Conservation (phyloP, 768 basidiomycete genomes). For the Ephemerocybe angulata region DNA sequence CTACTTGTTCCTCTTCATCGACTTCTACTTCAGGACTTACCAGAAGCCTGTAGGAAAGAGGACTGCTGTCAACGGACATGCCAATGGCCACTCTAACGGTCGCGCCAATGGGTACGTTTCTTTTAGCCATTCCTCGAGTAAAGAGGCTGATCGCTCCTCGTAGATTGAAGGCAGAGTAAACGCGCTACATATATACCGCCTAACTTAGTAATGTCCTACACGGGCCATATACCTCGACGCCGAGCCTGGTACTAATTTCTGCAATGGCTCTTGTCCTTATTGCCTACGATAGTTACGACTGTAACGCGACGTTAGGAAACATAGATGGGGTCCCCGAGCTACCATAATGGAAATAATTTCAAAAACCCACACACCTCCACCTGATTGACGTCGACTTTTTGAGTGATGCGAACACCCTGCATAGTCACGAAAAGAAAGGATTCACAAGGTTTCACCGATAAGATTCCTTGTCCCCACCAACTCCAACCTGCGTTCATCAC, state of each 20-base stretch:
- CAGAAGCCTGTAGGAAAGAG: conserved; percentile 58
- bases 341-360: conserved; percentile 3
- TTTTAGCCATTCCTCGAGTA: background rate
- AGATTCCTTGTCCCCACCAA: background rate
- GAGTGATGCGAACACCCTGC: background rate
- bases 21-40: conserved; percentile 87
- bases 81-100: conserved; percentile 36
- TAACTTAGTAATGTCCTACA: conserved; percentile 29
- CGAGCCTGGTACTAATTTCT: conserved; percentile 32
- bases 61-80: conserved; percentile 41
- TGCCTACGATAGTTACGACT: conserved; percentile 14
- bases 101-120: conserved; percentile 23
- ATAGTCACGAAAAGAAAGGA: background rate
- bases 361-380: background rate
- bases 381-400: background rate
- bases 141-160: background rate
- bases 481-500: background rate
- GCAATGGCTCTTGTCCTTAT: conserved; percentile 5
- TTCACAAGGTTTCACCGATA: conserved; percentile 1
- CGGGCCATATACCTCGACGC: conserved; percentile 36
- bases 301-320: conserved; percentile 1
- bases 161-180: conserved; percentile 32
- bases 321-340: background rate
- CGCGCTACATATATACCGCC: conserved; percentile 8
- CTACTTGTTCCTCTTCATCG: conserved; percentile 94